Evolutionary conservation across 2,329 filamentous ascomycete genomes (phyloP), one percentile per base, ranked within the genome.

Genomic region (Pezicula radicicola): DNA sequence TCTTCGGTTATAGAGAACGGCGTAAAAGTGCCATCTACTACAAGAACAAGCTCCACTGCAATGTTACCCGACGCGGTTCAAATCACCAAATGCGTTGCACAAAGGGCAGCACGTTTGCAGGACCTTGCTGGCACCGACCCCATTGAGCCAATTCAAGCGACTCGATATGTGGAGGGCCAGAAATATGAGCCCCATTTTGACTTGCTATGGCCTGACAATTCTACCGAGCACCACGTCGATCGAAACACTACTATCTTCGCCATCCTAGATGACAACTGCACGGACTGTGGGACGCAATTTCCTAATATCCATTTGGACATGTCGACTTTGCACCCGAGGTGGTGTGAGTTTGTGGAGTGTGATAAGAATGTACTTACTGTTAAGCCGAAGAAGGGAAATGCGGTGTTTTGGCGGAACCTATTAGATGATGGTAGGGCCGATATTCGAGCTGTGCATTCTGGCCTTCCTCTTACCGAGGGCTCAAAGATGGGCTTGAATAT

Each of bases 401-500:
- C 70, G 3, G 52, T 76, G 41, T 75, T 75, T 53, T 75, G 73
- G 73, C 65, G 74, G 15, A 75, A 75, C 54, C 56, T 76, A 21
- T 69, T 72, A 50, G 54, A 64, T 5, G 73, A 75, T 47, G 71
- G 70, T 2, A 73, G 70, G 2, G 73, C 72, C 1, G 72, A 76
- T 48, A 53, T 52, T 49, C 64, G 72, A 49, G 71, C 70, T 1
- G 60, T 68, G 28, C 73, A 75, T 51, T 71, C 73, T 1, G 73
- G 73, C 0, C 57, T 75, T 41, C 71, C 73, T 5, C 59, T 75
- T 9, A 65, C 56, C 3, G 60, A 60, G 1, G 73, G 73, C 5
- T 43, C 64, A 46, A 76, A 76, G 66, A 75, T 70, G 6, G 73
- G 71, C 10, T 73, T 75, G 70, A 75, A 75, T 51, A 75, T 75